These are phyloP conservation scores for Melanopsichium pennsylvanicum DNA, from an alignment of 1,284 basidiomycete genomes.

Conservation along the genomic window DNA sequence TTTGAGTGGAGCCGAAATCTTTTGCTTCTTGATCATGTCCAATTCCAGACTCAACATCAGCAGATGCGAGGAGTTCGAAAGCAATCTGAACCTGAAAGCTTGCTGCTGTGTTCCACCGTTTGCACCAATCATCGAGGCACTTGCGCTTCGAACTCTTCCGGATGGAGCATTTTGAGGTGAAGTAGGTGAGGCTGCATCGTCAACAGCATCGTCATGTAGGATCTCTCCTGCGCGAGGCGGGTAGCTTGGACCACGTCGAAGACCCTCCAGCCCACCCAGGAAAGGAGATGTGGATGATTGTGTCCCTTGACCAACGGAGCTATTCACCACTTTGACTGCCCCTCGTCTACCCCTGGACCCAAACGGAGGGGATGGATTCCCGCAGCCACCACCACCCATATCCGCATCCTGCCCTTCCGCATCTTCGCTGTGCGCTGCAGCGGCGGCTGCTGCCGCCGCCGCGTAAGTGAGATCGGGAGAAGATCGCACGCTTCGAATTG, in stretches of 20 bases:
- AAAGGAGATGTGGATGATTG: constrained; percentile 13
- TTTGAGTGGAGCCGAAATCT: constrained; percentile 63
- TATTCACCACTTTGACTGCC: constrained; percentile 45
- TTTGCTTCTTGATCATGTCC: constrained; percentile 63
- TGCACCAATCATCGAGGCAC: too few species aligned
- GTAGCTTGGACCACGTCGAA: constrained; percentile 37
- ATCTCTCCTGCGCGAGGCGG: constrained; percentile 38
- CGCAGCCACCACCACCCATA: too few species aligned
- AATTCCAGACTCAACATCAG: constrained; percentile 63
- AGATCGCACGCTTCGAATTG: constrained; percentile 44
- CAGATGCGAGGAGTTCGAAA: constrained; percentile 61
- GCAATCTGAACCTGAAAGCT: constrained; percentile 45
- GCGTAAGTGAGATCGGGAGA: constrained; percentile 46
- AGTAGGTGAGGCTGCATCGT: background rate
- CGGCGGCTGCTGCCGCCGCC: constrained; percentile 29
- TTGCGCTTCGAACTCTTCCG: constrained; percentile 15
- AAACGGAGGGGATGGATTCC: constrained; percentile 26
- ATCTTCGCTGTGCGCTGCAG: constrained; percentile 3
- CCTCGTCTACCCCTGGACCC: constrained; percentile 47
- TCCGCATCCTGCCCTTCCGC: background rate
- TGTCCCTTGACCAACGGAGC: constrained; percentile 27
- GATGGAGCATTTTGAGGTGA: background rate
- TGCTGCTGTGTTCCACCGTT: too few species aligned
- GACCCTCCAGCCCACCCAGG: constrained; percentile 13
- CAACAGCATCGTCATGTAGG: constrained; percentile 10